These are phyloP conservation scores for Aegilops sharonensis DNA, from an alignment of 176 grass and related monocot species.

Conservation along the genomic window DNA sequence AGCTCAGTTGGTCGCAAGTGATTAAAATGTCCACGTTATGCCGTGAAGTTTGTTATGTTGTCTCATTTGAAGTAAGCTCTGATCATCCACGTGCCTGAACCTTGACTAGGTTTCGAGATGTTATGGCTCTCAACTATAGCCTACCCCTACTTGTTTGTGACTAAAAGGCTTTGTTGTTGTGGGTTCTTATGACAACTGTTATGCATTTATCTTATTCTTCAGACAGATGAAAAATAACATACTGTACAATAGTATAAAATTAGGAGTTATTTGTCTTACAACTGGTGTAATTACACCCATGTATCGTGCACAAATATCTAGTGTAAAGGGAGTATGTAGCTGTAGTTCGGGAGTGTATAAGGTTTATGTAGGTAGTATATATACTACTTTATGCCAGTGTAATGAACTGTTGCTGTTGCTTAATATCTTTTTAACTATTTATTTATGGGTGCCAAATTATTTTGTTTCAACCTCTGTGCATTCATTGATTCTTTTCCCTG, in stretches of 20 bases:
- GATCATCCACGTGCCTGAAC: too few relatives aligned
- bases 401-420: conserved; percentile 18
- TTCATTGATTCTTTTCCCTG: neutral
- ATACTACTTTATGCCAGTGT: neutral
- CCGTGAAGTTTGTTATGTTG: neutral
- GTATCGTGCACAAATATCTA: neutral
- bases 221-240: conserved; percentile 7
- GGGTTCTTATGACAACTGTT: conserved; percentile 10
- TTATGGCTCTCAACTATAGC: too few relatives aligned
- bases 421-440: neutral
- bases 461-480: neutral
- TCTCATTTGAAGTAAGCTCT: neutral
- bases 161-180: too few relatives aligned
- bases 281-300: neutral
- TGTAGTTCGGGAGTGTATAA: conserved; percentile 3
- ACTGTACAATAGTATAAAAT: neutral
- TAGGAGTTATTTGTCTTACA: neutral
- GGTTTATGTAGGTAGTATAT: conserved; percentile 1
- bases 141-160: too few relatives aligned
- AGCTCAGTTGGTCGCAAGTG: neutral
- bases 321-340: neutral
- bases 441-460: neutral
- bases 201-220: conserved; percentile 11
- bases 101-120: too few relatives aligned
- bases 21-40: neutral